Conservation (phyloP, 441 rosid genomes). For the Erodium texanum region DNA sequence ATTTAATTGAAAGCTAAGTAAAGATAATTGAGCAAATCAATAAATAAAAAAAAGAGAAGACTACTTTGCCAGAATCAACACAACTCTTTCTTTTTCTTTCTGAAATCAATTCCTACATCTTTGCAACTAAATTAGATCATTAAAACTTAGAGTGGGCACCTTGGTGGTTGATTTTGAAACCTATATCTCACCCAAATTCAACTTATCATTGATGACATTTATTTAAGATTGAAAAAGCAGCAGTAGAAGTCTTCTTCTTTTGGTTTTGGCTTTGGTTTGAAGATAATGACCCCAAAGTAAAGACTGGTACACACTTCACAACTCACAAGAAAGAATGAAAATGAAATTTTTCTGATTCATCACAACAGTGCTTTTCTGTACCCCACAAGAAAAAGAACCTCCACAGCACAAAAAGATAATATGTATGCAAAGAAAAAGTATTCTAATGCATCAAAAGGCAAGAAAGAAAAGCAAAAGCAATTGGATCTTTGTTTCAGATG, state of each 20-base stretch:
- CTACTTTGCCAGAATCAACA: no score
- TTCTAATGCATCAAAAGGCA: not conserved
- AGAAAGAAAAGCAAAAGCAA: not conserved
- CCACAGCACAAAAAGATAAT: not conserved
- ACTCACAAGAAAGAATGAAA: conserved; percentile 4
- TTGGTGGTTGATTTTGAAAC: conserved; percentile 3
- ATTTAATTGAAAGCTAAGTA: not conserved
- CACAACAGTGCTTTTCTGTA: conserved; percentile 24
- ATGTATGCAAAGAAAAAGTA: not conserved
- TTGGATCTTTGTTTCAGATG: not conserved
- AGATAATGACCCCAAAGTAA: not conserved
- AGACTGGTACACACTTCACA: not conserved
- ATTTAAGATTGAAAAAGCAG: not conserved
- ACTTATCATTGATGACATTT: not conserved
- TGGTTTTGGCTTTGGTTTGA: not conserved
- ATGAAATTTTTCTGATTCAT: not conserved
- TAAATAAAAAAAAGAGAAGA: no score
- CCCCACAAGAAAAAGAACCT: conserved; percentile 18
- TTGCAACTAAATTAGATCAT: not conserved
- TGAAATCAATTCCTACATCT: no score
- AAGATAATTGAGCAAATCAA: not conserved
- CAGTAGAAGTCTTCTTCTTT: not conserved
- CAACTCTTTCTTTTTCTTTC: no score
- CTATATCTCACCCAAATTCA: not conserved
- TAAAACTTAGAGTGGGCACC: not conserved